These are phyloP conservation scores for Podila epicladia DNA, from an alignment of 192 early-diverging fungal genomes.

Conservation along the genomic window DNA sequence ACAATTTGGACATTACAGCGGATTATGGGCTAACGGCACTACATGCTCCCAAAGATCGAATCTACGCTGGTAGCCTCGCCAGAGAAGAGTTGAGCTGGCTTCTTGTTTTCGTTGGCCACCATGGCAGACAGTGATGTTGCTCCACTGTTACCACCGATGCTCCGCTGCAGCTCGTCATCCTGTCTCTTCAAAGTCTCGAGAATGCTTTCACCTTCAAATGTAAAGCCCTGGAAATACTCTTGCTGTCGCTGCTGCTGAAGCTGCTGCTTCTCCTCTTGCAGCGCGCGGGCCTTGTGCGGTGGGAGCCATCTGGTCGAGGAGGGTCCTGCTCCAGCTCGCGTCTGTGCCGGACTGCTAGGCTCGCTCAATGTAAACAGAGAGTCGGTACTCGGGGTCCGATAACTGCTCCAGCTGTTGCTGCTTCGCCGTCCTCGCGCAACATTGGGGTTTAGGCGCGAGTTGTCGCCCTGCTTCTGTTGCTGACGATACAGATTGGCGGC, in stretches of 20 bases:
- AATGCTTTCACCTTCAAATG: conserved; percentile 58
- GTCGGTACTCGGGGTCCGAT: conserved; percentile 43
- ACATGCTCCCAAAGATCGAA: conserved; percentile 54
- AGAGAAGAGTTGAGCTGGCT: conserved; percentile 21
- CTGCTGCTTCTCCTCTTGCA: conserved; percentile 21
- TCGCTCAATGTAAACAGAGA: conserved; percentile 24
- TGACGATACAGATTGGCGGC: conserved; percentile 45
- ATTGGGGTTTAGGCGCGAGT: conserved; percentile 48
- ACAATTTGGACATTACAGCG: not conserved
- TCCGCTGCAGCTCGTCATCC: conserved; percentile 17
- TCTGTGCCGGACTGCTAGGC: conserved; percentile 10
- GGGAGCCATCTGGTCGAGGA: not conserved
- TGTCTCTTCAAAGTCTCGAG: conserved; percentile 38
- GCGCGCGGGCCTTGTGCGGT: conserved; percentile 1
- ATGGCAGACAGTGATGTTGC: not conserved
- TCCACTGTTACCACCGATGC: not conserved
- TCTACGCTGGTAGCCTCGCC: conserved; percentile 38
- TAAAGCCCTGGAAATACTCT: conserved; percentile 75
- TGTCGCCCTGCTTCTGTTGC: conserved; percentile 35
- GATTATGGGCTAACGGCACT: not conserved
- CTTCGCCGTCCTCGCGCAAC: conserved; percentile 36
- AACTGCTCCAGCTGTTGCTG: conserved; percentile 44
- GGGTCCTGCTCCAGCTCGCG: conserved; percentile 3
- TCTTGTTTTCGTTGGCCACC: not conserved
- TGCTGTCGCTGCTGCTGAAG: conserved; percentile 51